Evolutionary conservation across 768 basidiomycete genomes (phyloP).

Genomic region (Cystobasidium onofrii): DNA sequence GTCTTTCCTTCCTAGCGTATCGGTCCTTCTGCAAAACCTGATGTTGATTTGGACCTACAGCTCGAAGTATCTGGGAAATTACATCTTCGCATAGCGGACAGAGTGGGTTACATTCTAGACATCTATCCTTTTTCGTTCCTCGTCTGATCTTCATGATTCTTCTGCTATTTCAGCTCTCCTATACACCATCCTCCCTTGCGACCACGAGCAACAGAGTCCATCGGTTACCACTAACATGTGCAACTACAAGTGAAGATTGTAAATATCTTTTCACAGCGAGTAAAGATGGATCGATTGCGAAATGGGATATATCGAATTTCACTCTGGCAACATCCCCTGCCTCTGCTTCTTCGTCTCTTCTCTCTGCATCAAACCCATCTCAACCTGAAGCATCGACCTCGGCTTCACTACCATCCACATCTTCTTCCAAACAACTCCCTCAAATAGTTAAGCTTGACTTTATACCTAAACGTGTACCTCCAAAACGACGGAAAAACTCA

Average conservation of each 20-base stretch:
- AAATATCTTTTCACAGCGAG: conserved; percentile 74
- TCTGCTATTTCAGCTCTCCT: conserved; percentile 17
- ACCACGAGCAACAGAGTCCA: conserved; percentile 55
- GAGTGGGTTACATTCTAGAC: too few species aligned
- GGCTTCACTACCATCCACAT: conserved; percentile 39
- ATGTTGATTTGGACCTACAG: conserved; percentile 33
- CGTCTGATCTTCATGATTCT: too few species aligned
- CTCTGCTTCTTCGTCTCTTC: conserved; percentile 50
- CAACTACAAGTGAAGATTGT: conserved; percentile 65
- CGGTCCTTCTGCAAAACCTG: neutral
- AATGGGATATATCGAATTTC: conserved; percentile 58
- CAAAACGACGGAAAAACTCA: conserved; percentile 36
- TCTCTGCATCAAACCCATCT: too few species aligned
- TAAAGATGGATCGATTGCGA: conserved; percentile 82
- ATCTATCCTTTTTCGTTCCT: too few species aligned
- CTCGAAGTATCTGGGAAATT: conserved; percentile 79
- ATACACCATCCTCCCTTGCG: conserved; percentile 48
- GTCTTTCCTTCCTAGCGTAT: conserved; percentile 37
- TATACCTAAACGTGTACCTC: conserved; percentile 21
- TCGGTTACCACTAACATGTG: conserved; percentile 69
- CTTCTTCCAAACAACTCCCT: conserved; percentile 26
- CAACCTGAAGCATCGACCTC: conserved; percentile 36
- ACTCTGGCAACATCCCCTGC: too few species aligned
- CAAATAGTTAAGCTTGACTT: conserved; percentile 28
- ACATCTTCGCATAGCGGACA: conserved; percentile 67